Conservation (phyloP, 305 asterid genomes). For the Fraxinus floribunda region DNA sequence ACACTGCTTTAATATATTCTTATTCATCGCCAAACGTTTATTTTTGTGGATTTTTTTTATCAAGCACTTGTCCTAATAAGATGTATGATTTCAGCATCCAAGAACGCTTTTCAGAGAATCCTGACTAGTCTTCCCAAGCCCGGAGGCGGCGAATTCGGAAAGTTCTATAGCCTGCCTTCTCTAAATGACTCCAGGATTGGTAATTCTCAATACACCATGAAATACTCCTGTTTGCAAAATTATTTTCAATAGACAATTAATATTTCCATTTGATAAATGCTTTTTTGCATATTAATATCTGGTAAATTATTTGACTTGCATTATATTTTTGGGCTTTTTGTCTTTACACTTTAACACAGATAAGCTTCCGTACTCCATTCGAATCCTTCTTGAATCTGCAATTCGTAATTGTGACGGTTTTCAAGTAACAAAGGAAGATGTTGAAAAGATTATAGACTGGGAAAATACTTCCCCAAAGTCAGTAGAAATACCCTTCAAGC, state of each 20-base stretch:
- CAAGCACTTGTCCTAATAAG: slow-evolving; percentile 1
- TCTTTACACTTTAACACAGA: slow-evolving; percentile 38
- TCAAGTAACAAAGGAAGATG: slow-evolving; percentile 88
- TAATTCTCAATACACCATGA: slow-evolving; percentile 22
- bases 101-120: slow-evolving; percentile 74
- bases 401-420: slow-evolving; percentile 90
- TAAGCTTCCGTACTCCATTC: slow-evolving; percentile 84
- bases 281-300: too few relatives aligned
- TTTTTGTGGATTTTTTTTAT: slow-evolving; percentile 9
- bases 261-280: not conserved
- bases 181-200: slow-evolving; percentile 90
- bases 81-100: slow-evolving; percentile 58
- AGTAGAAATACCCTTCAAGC: slow-evolving; percentile 94
- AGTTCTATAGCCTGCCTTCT: slow-evolving; percentile 85
- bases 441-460: slow-evolving; percentile 91
- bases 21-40: slow-evolving; percentile 11
- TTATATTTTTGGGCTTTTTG: not conserved
- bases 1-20: not conserved
- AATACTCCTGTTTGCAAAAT: too few relatives aligned
- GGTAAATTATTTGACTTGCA: too few relatives aligned
- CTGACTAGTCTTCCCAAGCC: slow-evolving; percentile 85
- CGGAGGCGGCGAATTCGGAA: slow-evolving; percentile 93
- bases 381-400: slow-evolving; percentile 87
- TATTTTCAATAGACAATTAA: not conserved
- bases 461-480: slow-evolving; percentile 71